phyloP scores from a whole-genome alignment of 192 early-diverging fungal species.

The Coemansia sp. region DNA sequence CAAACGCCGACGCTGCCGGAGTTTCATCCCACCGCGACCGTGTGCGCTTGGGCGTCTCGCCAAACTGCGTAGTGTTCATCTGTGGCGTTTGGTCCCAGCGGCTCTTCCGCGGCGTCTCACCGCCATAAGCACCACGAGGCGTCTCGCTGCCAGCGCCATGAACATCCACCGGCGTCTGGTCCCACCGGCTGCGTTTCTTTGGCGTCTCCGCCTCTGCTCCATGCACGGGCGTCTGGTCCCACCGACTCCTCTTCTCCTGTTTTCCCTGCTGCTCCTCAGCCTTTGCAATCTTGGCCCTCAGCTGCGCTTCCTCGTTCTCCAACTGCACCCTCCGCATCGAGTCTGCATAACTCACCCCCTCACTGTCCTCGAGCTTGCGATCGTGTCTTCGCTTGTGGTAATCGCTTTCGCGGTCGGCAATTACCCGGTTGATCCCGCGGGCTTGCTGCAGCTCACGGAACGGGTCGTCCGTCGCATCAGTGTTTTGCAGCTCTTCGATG shows the following conservation, averaged over 20 bases:
- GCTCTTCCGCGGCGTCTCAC: conserved; percentile 34
- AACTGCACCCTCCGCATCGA: conserved; percentile 84
- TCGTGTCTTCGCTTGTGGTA: conserved; percentile 80
- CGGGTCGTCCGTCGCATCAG: conserved; percentile 55
- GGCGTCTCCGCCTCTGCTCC: conserved; percentile 46
- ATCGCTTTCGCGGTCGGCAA: conserved; percentile 83
- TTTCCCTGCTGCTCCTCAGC: conserved; percentile 52
- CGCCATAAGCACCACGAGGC: conserved; percentile 18
- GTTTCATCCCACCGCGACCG: conserved; percentile 97
- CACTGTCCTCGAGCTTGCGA: conserved; percentile 42
- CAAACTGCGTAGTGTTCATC: conserved; percentile 28
- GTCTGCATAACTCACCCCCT: conserved; percentile 67
- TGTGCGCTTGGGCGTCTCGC: conserved; percentile 64
- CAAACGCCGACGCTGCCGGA: conserved; percentile 57
- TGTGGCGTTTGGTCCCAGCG: conserved; percentile 69
- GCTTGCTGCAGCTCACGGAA: conserved; percentile 58
- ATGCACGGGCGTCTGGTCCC: conserved; percentile 59
- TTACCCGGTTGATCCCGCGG: conserved; percentile 56
- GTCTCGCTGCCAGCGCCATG: background rate
- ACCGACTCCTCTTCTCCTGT: conserved; percentile 69
- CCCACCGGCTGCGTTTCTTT: conserved; percentile 66
- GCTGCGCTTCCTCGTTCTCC: conserved; percentile 75
- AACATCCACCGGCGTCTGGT: conserved; percentile 62
- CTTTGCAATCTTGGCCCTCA: conserved; percentile 70
- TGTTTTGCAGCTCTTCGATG: conserved; percentile 63